Evolutionary conservation across 2,329 filamentous ascomycete species (phyloP), one percentile per base, ranked within the genome.

Genomic region (Aspergillus fischeri): DNA sequence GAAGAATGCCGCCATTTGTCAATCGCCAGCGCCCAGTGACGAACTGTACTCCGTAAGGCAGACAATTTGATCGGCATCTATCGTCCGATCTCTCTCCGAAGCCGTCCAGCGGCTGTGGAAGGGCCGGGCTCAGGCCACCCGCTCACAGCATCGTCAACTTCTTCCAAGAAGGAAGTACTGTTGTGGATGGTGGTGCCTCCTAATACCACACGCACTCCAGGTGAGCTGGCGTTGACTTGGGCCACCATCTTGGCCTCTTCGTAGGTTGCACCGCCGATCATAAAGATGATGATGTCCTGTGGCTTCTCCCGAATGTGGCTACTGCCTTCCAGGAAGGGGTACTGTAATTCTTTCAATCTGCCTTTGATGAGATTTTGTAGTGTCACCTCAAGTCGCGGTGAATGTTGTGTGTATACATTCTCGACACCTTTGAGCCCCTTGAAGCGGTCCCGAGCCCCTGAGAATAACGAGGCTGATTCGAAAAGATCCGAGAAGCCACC

Each of bases 401-500:
- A 95, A 73, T 99, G 94, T 73, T 99, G 95, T 0, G 94, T 99
- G 73, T 99, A 99, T 28, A 99, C 94, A 67, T 99, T 99, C 73
- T 99, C 95, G 1, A 99, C 94, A 1, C 94, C 94, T 70, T 97
- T 97, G 14, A 99, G 81, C 0, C 94, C 94, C 69, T 96, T 96
- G 74, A 99, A 92, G 4, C 92, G 86, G 68, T 88, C 91, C 42
- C 91, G 84, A 10, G 92, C 92, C 11, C 90, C 90, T 0, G 91
- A 90, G 75, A 99, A 96, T 62, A 99, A 93, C 4, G 91, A 93
- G 0, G 88, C 85, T 0, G 91, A 89, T 68, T 97, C 92, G 67
- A 99, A 97, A 6, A 97, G 85, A 63, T 97, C 93, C 0, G 91
- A 87, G 56, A 97, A 91, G 4, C 91, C 91, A 9, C 88, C 85